Evolutionary conservation across 306 rosid species (phyloP), one percentile per base, ranked within the genome.

Genomic region (Purshia tridentata): DNA sequence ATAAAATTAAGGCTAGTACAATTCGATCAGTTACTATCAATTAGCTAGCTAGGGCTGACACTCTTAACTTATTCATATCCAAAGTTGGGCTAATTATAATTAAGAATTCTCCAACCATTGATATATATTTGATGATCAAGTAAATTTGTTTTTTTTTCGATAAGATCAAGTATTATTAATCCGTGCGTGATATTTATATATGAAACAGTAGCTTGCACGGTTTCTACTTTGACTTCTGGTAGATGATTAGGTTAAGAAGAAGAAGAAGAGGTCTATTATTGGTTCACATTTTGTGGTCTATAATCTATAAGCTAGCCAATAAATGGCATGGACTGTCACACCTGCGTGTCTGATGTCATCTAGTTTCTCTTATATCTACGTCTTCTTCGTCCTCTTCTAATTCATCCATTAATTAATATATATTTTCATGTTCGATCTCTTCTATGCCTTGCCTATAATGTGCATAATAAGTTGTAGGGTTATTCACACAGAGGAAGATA

Each of bases 251-350:
- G 58, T 53, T 53, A 18, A 18, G 35, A 29, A 29, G 35, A 53
- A 18, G 58, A 53, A n/a, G 29, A 53, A 53, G 58, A 53, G 29
- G 58, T 53, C 18, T 10, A 1, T 53, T n/a, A 29, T 29, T 29
- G 1, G 35, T 29, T 29, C 35, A 29, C 29, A 62, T 40, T 62
- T 9, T 35, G 47, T 44, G 6, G 47, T 29, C 35, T 29, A 59
- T 40, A 8, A 62, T 56, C 61, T 2, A 22, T 59, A 0, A 5
- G 7, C 6, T 29, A 29, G 35, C 67, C 8, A 41, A 10, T 29
- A 63, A 63, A 63, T n/a, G 67, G 67, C 35, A 29, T 29, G 35
- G 41, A 14, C 67, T 63, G 35, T 63, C 67, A 8, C 29, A 52
- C 65, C 19, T 37, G 4, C 16, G 46, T 37, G 35, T 60, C 65